Conservation (phyloP, 805 yeast species). For the Teunomyces kruisii region DNA sequence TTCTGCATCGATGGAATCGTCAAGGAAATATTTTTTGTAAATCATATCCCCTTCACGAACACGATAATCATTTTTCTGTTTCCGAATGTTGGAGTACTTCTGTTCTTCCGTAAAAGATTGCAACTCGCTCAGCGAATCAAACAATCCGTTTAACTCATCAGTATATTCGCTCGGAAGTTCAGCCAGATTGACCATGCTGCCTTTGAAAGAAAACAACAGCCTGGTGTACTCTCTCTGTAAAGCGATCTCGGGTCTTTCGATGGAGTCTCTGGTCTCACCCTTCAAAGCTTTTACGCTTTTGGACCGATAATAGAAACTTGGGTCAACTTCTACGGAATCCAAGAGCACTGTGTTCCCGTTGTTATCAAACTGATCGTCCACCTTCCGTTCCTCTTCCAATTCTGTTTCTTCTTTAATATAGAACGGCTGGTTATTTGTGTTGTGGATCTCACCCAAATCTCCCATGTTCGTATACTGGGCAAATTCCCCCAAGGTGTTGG, state of each 20-base stretch:
- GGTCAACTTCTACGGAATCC: conserved; percentile 12
- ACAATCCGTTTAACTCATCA: not conserved
- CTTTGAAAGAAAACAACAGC: not conserved
- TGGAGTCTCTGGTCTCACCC: not conserved
- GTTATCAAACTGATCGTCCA: not conserved
- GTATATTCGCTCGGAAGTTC: not conserved
- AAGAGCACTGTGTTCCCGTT: not conserved
- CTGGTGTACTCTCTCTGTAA: not conserved
- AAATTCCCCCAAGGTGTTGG: conserved; percentile 1
- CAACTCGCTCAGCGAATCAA: conserved; percentile 3
- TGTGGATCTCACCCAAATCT: conserved; percentile 1
- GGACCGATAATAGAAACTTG: conserved; percentile 15
- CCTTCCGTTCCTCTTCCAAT: not conserved
- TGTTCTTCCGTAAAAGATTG: conserved; percentile 9
- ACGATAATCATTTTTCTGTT: conserved; percentile 47
- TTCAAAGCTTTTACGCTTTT: conserved; percentile 13
- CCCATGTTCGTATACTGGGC: not conserved
- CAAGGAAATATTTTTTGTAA: conserved; percentile 38
- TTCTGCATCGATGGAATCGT: conserved; percentile 50
- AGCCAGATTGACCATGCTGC: not conserved
- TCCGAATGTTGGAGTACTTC: conserved; percentile 12
- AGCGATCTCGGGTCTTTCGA: not conserved
- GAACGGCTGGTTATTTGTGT: not conserved
- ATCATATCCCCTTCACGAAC: conserved; percentile 61
- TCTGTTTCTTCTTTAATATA: not conserved